Percentiles rank a stretch among this genome's conserved stretches.
These are phyloP conservation scores for Tetrahymena borealis DNA, from an alignment of 73 alveolate species.

Conservation along the genomic window DNA sequence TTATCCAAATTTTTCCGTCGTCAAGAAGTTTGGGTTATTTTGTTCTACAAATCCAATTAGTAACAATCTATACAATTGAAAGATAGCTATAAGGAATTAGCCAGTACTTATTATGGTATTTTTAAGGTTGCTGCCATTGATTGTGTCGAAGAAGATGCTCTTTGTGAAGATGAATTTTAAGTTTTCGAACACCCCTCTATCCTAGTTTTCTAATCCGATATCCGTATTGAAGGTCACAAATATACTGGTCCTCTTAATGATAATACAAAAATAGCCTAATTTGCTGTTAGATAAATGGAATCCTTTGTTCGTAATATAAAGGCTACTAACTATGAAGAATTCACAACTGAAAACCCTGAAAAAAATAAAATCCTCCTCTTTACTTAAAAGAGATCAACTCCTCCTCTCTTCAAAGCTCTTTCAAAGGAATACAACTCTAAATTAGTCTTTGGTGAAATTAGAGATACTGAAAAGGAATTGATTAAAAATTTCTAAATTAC, in stretches of 20 bases:
- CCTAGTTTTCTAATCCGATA: constrained; percentile 77
- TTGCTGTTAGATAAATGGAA: constrained; percentile 86
- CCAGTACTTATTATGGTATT: constrained; percentile 92
- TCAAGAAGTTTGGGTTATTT: constrained; percentile 89
- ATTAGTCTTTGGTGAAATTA: constrained; percentile 87
- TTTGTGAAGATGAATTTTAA: constrained; percentile 93
- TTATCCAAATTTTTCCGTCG: constrained; percentile 81
- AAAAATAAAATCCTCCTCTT: constrained; percentile 80
- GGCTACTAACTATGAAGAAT: constrained; percentile 75
- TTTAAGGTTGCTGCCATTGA: constrained; percentile 92
- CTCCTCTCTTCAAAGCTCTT: constrained; percentile 92
- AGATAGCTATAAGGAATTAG: constrained; percentile 72
- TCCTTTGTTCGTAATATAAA: constrained; percentile 86
- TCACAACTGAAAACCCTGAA: constrained; percentile 64
- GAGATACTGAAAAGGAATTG: constrained; percentile 68
- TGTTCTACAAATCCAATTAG: constrained; percentile 72
- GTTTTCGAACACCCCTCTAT: constrained; percentile 77
- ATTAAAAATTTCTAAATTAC: constrained; percentile 59
- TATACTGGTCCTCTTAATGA: constrained; percentile 64
- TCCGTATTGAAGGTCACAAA: constrained; percentile 64
- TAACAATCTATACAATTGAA: constrained; percentile 51
- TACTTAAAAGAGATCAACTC: constrained; percentile 86
- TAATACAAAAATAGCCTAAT: constrained; percentile 66
- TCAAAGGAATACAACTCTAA: constrained; percentile 83
- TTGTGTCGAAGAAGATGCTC: constrained; percentile 93